phyloP scores from a whole-genome alignment of 495 filamentous ascomycete genomes.

The Hypoxylon rickii region DNA sequence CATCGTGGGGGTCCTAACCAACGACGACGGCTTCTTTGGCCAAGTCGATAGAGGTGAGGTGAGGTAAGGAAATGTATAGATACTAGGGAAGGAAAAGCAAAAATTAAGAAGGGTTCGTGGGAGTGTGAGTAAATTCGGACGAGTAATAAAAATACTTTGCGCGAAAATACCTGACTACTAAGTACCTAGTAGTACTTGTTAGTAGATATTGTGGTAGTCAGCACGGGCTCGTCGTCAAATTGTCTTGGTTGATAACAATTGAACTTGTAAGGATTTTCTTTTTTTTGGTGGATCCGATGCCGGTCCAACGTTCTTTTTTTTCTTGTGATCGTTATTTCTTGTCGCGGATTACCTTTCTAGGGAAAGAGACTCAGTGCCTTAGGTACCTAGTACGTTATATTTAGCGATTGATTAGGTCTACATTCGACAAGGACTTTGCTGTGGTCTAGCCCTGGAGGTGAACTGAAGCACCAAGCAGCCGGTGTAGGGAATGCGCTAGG shows the following conservation, averaged over 20 bases:
- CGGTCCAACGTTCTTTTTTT: neutral
- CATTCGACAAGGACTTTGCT: no score
- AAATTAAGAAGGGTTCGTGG: constrained; percentile 9
- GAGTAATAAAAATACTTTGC: constrained; percentile 21
- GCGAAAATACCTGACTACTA: constrained; percentile 8
- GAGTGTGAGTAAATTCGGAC: constrained; percentile 6
- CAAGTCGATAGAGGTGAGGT: constrained; percentile 3
- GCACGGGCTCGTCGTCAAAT: constrained; percentile 24
- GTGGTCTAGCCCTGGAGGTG: no score
- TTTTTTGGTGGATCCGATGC: no score
- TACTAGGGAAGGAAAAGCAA: constrained; percentile 1
- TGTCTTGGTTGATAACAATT: constrained; percentile 23
- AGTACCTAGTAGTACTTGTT: neutral
- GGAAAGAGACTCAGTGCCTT: constrained; percentile 22
- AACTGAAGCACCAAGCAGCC: no score
- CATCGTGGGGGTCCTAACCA: constrained; percentile 15
- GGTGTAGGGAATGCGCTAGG: no score
- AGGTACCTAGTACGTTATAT: no score
- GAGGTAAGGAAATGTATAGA: neutral
- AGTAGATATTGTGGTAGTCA: constrained; percentile 1
- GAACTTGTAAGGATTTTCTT: neutral
- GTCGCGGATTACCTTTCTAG: constrained; percentile 17
- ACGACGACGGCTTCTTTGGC: constrained; percentile 13
- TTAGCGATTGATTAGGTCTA: no score
- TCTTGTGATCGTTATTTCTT: neutral